A percentile compares a stretch with the other conserved stretches of the same genome.
Evolutionary conservation across 768 basidiomycete genomes (phyloP).

Genomic region (Lactifluus volemus): DNA sequence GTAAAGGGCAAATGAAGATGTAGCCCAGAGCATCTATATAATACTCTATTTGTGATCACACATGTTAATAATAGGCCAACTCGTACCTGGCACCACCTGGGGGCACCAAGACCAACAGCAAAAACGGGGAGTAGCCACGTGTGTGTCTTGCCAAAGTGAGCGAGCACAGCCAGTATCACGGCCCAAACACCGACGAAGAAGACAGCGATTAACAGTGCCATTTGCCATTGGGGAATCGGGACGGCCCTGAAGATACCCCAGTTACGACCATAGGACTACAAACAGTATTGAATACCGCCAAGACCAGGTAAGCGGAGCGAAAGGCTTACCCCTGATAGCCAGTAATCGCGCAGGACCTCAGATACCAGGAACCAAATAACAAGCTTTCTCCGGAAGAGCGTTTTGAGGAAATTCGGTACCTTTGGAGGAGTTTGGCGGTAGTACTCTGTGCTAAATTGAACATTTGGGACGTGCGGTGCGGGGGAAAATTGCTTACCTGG

Average conservation of each 20-base stretch:
- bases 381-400: slow-evolving; percentile 82
- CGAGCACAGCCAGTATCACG: slow-evolving; percentile 61
- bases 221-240: slow-evolving; percentile 75
- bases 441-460: slow-evolving; percentile 45
- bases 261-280: slow-evolving; percentile 83
- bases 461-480: background rate
- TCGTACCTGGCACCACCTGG: slow-evolving; percentile 85
- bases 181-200: slow-evolving; percentile 92
- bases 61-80: background rate
- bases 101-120: slow-evolving; percentile 89
- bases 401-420: slow-evolving; percentile 86
- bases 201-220: slow-evolving; percentile 62
- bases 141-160: slow-evolving; percentile 84
- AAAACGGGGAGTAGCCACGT: slow-evolving; percentile 93
- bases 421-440: slow-evolving; percentile 91
- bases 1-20: slow-evolving; percentile 85
- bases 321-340: slow-evolving; percentile 71
- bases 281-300: slow-evolving; percentile 1
- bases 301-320: background rate
- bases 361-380: slow-evolving; percentile 94
- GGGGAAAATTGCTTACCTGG: slow-evolving; percentile 47
- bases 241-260: slow-evolving; percentile 91
- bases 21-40: slow-evolving; percentile 82
- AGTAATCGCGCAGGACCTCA: slow-evolving; percentile 86
- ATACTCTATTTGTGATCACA: slow-evolving; percentile 1